Percentiles rank a stretch among this genome's conserved stretches.
phyloP scores from a whole-genome alignment of 495 filamentous ascomycete genomes.

The Peziza echinospora region DNA sequence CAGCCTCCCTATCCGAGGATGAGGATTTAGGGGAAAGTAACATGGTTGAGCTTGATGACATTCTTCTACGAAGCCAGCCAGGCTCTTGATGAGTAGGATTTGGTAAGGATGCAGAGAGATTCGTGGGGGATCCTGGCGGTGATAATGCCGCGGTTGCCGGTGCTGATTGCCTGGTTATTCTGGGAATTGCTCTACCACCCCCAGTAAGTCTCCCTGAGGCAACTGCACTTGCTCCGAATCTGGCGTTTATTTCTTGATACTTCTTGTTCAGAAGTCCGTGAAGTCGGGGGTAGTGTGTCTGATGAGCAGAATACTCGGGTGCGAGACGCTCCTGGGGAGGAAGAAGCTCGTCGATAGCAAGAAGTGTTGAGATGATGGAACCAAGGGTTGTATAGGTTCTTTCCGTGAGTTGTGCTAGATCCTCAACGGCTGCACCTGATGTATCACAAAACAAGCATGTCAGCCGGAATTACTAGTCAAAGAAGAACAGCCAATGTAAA shows the following conservation, averaged over 20 bases:
- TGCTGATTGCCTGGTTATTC: background rate
- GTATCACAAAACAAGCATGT: background rate
- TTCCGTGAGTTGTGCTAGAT: constrained; percentile 15
- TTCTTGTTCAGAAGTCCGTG: background rate
- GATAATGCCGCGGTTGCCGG: background rate
- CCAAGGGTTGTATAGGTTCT: constrained; percentile 15
- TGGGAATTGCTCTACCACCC: background rate
- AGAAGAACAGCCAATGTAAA: background rate
- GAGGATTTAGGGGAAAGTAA: background rate
- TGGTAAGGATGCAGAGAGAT: background rate
- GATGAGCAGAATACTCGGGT: constrained; percentile 12
- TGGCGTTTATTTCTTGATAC: background rate
- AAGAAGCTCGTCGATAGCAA: constrained; percentile 20
- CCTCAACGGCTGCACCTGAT: constrained; percentile 11
- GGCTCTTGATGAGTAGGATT: background rate
- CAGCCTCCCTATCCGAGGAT: background rate
- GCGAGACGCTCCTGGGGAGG: constrained; percentile 14
- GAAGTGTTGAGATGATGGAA: constrained; percentile 18
- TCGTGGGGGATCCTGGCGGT: background rate
- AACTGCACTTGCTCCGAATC: background rate
- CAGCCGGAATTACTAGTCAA: background rate
- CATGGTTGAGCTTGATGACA: background rate
- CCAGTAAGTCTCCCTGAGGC: background rate
- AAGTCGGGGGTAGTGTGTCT: constrained; percentile 14
- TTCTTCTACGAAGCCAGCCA: background rate